Evolutionary conservation across 2,329 filamentous ascomycete genomes (phyloP).

Genomic region (Cordyceps farinosa): DNA sequence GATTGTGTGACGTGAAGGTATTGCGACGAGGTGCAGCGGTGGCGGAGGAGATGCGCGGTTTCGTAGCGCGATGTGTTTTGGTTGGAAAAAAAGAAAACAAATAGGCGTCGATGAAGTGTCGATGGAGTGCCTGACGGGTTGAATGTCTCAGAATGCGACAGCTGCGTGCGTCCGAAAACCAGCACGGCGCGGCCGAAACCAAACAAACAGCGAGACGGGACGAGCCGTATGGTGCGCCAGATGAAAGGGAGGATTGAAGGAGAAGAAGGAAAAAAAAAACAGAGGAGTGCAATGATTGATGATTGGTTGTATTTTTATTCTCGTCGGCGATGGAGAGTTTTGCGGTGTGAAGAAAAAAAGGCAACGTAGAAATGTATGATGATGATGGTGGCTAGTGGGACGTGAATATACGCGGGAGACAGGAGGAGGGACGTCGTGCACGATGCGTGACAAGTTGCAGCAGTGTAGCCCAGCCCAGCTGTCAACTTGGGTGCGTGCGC

Average conservation of each 20-base stretch:
- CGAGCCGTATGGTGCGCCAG: background rate
- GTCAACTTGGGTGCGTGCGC: background rate
- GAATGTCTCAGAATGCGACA: slow-evolving; percentile 9
- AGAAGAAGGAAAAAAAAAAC: background rate
- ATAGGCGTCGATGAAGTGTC: background rate
- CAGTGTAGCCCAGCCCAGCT: background rate
- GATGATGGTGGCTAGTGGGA: background rate
- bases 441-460: background rate
- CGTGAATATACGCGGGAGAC: background rate
- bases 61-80: background rate
- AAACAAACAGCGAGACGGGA: background rate
- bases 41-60: background rate
- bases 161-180: background rate
- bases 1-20: background rate
- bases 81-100: background rate
- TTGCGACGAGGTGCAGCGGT: background rate
- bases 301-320: background rate
- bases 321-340: background rate
- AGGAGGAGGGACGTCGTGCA: background rate
- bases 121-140: background rate
- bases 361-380: background rate
- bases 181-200: slow-evolving; percentile 7
- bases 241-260: background rate
- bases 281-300: background rate
- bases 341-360: background rate